A percentile compares a stretch with the other conserved stretches of the same genome.
phyloP scores from a whole-genome alignment of 1,284 basidiomycete genomes.

The Rhodotorula sp. region DNA sequence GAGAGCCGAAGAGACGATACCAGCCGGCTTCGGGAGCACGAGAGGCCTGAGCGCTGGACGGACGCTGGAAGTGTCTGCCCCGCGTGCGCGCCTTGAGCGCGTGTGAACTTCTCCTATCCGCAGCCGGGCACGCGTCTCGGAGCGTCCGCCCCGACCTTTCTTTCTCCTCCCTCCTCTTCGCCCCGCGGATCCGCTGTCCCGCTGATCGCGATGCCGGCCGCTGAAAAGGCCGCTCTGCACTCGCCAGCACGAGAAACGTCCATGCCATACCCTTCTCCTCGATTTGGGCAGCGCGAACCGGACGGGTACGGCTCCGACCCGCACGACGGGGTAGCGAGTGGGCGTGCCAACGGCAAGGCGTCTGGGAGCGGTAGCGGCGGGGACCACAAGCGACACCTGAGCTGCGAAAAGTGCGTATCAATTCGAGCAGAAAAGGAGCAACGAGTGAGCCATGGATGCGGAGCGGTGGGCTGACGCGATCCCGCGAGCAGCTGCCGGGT shows the following conservation, averaged over 20 bases:
- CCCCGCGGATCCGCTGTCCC: too few relatives aligned
- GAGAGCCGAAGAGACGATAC: too few relatives aligned
- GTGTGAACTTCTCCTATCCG: too few relatives aligned
- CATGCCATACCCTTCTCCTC: background rate
- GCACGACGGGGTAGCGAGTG: background rate
- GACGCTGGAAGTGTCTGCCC: too few relatives aligned
- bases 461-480: too few relatives aligned
- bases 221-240: background rate
- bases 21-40: too few relatives aligned
- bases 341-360: background rate
- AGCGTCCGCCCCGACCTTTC: background rate
- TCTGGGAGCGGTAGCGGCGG: background rate
- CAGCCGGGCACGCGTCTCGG: too few relatives aligned
- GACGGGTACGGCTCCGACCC: background rate
- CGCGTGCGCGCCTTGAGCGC: too few relatives aligned
- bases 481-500: conserved; percentile 8
- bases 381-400: conserved; percentile 1
- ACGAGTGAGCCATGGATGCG: background rate
- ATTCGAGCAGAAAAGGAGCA: background rate
- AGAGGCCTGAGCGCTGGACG: too few relatives aligned
- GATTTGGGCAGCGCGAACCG: background rate
- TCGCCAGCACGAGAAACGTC: background rate
- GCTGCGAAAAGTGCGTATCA: conserved; percentile 24
- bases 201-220: background rate
- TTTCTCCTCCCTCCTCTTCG: too few relatives aligned